phyloP scores from a whole-genome alignment of 768 basidiomycete genomes.

The Auriscalpium orientale region DNA sequence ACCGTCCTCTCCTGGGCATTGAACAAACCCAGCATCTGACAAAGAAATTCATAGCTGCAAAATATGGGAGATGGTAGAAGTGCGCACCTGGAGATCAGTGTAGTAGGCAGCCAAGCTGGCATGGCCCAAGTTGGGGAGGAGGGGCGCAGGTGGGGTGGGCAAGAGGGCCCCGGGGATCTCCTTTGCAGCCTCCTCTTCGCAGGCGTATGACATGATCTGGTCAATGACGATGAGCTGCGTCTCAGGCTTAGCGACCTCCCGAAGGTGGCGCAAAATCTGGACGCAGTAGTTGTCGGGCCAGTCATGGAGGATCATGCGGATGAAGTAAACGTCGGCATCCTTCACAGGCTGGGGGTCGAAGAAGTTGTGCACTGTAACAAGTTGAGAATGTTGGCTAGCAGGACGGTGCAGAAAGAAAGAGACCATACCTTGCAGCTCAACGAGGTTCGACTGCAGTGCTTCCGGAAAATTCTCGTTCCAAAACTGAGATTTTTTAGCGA shows the following conservation, averaged over 20 bases:
- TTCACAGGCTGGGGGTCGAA: slow-evolving; percentile 27
- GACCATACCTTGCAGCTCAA: background rate
- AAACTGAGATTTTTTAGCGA: background rate
- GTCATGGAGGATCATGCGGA: slow-evolving; percentile 22
- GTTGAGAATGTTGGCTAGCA: background rate
- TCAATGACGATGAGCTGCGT: slow-evolving; percentile 23
- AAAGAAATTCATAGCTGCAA: background rate
- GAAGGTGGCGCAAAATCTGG: slow-evolving; percentile 19
- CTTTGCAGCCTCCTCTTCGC: slow-evolving; percentile 9
- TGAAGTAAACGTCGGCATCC: slow-evolving; percentile 31
- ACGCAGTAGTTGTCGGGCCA: slow-evolving; percentile 26
- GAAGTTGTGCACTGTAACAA: slow-evolving; percentile 25
- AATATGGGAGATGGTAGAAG: background rate
- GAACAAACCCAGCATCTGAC: background rate
- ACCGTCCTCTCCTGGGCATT: background rate
- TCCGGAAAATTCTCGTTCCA: background rate
- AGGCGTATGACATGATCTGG: slow-evolving; percentile 17
- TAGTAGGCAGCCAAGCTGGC: slow-evolving; percentile 11
- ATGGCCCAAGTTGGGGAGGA: slow-evolving; percentile 19
- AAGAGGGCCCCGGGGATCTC: slow-evolving; percentile 10
- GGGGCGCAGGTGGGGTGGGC: slow-evolving; percentile 14
- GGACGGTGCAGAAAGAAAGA: background rate
- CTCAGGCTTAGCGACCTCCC: slow-evolving; percentile 15
- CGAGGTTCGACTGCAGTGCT: background rate
- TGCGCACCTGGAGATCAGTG: slow-evolving; percentile 13